These are phyloP conservation scores for Lophium mytilinum DNA, from an alignment of 495 filamentous ascomycete genomes.

Conservation along the genomic window DNA sequence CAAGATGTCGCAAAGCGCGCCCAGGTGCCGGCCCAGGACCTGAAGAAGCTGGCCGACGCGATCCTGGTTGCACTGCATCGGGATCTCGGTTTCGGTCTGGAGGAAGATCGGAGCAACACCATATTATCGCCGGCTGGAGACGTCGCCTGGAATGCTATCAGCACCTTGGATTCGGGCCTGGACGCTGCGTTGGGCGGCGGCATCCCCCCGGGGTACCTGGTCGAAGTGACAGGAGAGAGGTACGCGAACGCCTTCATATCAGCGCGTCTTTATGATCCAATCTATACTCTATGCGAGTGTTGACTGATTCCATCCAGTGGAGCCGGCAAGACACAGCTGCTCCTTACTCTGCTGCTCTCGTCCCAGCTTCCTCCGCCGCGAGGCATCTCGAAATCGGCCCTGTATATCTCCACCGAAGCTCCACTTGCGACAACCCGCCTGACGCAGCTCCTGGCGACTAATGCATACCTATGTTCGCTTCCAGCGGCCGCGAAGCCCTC, in stretches of 20 bases:
- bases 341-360: slow-evolving; percentile 71
- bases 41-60: slow-evolving; percentile 58
- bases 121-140: slow-evolving; percentile 21
- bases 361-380: slow-evolving; percentile 67
- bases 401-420: slow-evolving; percentile 96
- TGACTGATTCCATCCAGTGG: slow-evolving; percentile 47
- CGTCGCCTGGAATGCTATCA: slow-evolving; percentile 54
- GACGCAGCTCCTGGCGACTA: slow-evolving; percentile 59
- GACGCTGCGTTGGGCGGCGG: slow-evolving; percentile 76
- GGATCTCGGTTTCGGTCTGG: slow-evolving; percentile 46
- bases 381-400: slow-evolving; percentile 58
- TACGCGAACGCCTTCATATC: slow-evolving; percentile 22
- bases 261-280: not conserved
- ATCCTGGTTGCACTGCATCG: slow-evolving; percentile 58
- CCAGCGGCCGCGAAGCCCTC: slow-evolving; percentile 48
- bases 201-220: slow-evolving; percentile 73
- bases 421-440: slow-evolving; percentile 74
- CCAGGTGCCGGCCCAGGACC: slow-evolving; percentile 68
- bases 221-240: slow-evolving; percentile 90
- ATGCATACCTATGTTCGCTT: slow-evolving; percentile 50
- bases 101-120: slow-evolving; percentile 15
- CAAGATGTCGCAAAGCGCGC: slow-evolving; percentile 81
- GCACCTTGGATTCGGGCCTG: slow-evolving; percentile 66
- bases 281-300: slow-evolving; percentile 7
- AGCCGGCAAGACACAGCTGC: slow-evolving; percentile 92